These are phyloP conservation scores for Chrysanthemum makinoi DNA, from an alignment of 129 eudicot species.

Conservation along the genomic window DNA sequence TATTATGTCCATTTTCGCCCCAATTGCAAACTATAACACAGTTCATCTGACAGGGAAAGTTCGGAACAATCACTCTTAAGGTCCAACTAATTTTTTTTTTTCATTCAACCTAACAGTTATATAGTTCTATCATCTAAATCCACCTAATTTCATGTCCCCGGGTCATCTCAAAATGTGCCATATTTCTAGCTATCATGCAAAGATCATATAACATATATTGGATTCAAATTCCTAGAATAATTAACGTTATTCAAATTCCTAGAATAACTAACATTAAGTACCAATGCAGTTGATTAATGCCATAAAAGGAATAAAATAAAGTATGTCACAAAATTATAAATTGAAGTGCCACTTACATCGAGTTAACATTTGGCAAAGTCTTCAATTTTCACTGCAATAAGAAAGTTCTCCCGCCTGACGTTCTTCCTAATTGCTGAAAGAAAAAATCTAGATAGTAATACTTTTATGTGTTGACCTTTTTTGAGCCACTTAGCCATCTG, in stretches of 20 bases:
- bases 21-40: background rate
- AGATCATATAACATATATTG: background rate
- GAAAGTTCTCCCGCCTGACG: background rate
- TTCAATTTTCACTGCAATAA: constrained; percentile 4
- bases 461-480: background rate
- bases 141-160: constrained; percentile 10
- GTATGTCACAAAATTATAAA: background rate
- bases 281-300: background rate
- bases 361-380: constrained; percentile 8
- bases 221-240: background rate
- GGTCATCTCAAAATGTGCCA: background rate
- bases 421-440: constrained; percentile 14
- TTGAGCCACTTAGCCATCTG: background rate
- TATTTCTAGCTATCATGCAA: constrained; percentile 5
- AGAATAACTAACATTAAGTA: background rate
- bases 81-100: background rate
- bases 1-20: background rate
- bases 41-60: background rate
- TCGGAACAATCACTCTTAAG: background rate
- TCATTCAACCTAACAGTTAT: constrained; percentile 1
- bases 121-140: background rate
- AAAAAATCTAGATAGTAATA: background rate
- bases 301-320: background rate
- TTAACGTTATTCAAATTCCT: background rate
- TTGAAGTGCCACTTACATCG: constrained; percentile 5